Evolutionary conservation across 176 grass and related monocot genomes (phyloP).

Genomic region (Aegilops bicornis): DNA sequence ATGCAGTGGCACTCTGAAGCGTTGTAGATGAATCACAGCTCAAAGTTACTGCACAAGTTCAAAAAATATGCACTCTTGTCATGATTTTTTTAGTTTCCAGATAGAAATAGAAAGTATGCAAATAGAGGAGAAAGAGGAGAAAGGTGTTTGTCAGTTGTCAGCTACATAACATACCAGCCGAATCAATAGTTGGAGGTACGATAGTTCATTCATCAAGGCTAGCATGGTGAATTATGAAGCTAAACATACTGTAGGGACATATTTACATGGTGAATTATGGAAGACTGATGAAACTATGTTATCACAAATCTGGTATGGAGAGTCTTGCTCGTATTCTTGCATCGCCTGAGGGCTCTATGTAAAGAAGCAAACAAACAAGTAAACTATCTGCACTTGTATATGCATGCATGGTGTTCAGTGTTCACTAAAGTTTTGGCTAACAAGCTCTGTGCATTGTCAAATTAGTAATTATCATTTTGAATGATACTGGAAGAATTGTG

Average conservation of each 20-base stretch:
- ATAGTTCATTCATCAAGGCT: neutral
- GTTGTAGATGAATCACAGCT: conserved; percentile 57
- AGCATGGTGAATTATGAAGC: neutral
- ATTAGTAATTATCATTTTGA: neutral
- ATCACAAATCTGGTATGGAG: neutral
- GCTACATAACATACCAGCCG: no score
- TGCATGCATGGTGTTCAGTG: neutral
- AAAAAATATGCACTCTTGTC: neutral
- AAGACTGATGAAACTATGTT: neutral
- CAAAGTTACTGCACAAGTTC: conserved; percentile 61
- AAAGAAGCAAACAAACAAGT: neutral
- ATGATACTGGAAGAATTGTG: neutral
- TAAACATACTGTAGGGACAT: neutral
- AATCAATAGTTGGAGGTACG: no score
- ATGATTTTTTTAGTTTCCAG: neutral
- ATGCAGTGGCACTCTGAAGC: conserved; percentile 57
- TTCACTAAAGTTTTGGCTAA: neutral
- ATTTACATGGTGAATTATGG: neutral
- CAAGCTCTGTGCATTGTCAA: neutral
- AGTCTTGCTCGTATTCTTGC: neutral
- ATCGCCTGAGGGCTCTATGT: neutral
- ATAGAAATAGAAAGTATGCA: neutral
- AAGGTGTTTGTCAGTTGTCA: neutral
- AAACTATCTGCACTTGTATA: neutral
- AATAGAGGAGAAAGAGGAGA: neutral